These are phyloP conservation scores for Fraxinus latifolia DNA, from an alignment of 305 asterid species.

Conservation along the genomic window DNA sequence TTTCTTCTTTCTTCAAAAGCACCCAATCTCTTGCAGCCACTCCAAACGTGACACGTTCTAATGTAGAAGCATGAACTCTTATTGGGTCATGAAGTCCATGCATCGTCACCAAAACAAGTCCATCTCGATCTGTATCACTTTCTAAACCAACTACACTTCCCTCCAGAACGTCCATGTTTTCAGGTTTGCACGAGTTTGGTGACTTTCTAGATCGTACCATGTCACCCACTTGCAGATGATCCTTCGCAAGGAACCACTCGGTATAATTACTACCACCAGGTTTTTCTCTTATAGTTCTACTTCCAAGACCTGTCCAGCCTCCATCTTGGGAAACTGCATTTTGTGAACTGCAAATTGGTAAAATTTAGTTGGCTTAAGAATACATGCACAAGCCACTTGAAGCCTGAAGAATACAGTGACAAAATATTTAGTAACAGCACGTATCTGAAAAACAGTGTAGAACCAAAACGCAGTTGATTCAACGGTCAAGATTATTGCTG, in stretches of 20 bases:
- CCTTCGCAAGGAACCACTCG: constrained; percentile 82
- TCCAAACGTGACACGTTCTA: constrained; percentile 79
- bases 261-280: constrained; percentile 50
- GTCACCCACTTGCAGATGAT: constrained; percentile 77
- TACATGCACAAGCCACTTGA: neutral
- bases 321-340: constrained; percentile 50
- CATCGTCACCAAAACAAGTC: constrained; percentile 73
- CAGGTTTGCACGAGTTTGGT: constrained; percentile 58
- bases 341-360: constrained; percentile 56
- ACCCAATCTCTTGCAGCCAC: constrained; percentile 92
- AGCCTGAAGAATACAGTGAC: neutral
- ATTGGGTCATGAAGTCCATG: constrained; percentile 80
- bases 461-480: neutral
- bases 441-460: neutral
- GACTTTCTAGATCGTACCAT: constrained; percentile 72
- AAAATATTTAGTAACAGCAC: neutral
- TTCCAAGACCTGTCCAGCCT: constrained; percentile 46
- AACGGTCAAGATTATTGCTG: neutral
- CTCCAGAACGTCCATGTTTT: constrained; percentile 70
- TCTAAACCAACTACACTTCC: constrained; percentile 81
- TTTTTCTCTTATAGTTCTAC: constrained; percentile 49
- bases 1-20: constrained; percentile 58
- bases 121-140: constrained; percentile 59
- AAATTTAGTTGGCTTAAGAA: neutral
- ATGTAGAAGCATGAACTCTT: constrained; percentile 56